phyloP scores from a whole-genome alignment of 306 rosid genomes.

The Lathyrus tuberosus region DNA sequence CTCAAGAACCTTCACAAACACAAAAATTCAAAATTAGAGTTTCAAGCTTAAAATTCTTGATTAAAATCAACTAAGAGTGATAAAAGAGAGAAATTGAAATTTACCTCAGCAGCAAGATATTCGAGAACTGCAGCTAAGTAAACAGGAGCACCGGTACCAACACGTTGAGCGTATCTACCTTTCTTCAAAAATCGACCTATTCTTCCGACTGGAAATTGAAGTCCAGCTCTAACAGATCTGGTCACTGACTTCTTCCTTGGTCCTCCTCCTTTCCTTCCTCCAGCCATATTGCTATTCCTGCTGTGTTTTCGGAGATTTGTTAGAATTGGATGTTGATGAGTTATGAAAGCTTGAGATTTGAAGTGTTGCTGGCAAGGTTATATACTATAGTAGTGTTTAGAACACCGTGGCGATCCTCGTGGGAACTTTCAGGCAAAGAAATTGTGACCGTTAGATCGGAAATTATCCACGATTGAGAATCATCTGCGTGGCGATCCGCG shows the following conservation, averaged over 20 bases:
- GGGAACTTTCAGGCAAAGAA: not conserved
- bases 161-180: too few relatives aligned
- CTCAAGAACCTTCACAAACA: slow-evolving; percentile 62
- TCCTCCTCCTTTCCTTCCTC: too few relatives aligned
- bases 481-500: slow-evolving; percentile 41
- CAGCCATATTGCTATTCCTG: too few relatives aligned
- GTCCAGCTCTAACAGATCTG: slow-evolving; percentile 67
- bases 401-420: not conserved
- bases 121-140: too few relatives aligned
- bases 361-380: not conserved
- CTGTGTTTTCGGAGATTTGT: not conserved
- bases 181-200: slow-evolving; percentile 60
- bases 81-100: too few relatives aligned
- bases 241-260: slow-evolving; percentile 69
- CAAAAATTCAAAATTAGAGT: not conserved
- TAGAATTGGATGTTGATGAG: not conserved
- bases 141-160: too few relatives aligned
- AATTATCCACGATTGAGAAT: slow-evolving; percentile 48
- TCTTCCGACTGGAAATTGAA: slow-evolving; percentile 77
- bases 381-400: not conserved
- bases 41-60: not conserved
- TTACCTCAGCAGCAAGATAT: too few relatives aligned
- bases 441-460: slow-evolving; percentile 45
- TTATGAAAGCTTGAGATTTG: not conserved
- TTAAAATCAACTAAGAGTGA: too few relatives aligned